Percentiles rank a stretch among this genome's conserved stretches.
Evolutionary conservation across 805 yeast species (phyloP).

Genomic region (Cyberlindnera nakhonratchasimensis): DNA sequence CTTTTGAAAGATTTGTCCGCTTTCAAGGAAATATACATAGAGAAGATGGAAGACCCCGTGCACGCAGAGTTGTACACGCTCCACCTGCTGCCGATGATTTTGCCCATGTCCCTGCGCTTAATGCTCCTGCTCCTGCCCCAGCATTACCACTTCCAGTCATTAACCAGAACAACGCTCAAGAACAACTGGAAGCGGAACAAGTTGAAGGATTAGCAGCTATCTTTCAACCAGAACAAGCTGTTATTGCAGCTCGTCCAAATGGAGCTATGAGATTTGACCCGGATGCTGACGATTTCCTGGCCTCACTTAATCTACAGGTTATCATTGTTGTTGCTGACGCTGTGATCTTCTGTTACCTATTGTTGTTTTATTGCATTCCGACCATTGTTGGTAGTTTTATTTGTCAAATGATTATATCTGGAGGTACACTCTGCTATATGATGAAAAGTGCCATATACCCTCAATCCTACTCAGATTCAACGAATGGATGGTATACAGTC

Average conservation of each 20-base stretch:
- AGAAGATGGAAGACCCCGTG: not conserved
- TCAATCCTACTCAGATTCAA: no score
- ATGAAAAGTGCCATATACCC: not conserved
- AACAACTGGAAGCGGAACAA: no score
- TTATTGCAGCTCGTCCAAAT: no score
- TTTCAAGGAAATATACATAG: slow-evolving; percentile 16
- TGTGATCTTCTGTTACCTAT: slow-evolving; percentile 34
- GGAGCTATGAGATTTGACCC: slow-evolving; percentile 2
- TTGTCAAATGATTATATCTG: slow-evolving; percentile 12
- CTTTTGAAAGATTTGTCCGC: slow-evolving; percentile 15
- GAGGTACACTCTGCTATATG: not conserved
- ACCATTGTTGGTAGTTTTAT: slow-evolving; percentile 39
- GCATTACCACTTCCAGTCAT: not conserved
- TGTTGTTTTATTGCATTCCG: slow-evolving; percentile 45
- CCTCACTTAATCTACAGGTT: slow-evolving; percentile 16
- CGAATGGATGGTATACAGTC: not conserved
- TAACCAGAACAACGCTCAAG: no score
- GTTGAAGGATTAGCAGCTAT: no score
- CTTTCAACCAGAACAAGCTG: no score
- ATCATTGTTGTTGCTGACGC: slow-evolving; percentile 28
- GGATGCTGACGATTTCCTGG: slow-evolving; percentile 18
- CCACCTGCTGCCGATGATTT: not conserved
- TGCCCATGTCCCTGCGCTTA: not conserved
- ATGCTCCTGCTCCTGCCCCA: not conserved
- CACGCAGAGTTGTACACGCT: not conserved